Evolutionary conservation across 305 asterid genomes (phyloP), one percentile per base, ranked within the genome.

Genomic region (Fraxinus latifolia): DNA sequence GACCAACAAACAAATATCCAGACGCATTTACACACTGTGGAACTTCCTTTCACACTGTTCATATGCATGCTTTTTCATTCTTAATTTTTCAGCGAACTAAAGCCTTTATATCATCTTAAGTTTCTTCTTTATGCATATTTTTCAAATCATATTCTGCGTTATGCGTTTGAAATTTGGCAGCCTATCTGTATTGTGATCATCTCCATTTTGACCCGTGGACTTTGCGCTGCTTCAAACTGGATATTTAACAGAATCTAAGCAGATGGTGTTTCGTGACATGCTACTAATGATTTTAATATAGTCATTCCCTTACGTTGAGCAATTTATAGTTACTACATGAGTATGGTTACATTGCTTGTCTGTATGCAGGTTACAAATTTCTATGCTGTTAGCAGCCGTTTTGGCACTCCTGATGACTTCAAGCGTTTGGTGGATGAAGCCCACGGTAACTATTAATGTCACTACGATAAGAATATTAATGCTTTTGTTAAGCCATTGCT

Each of bases 341-440:
- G 77, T 65, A 47, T 33, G 68, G 76, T 83, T 39, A 21, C 36
- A 70, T 79, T 73, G 25, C 78, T 50, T 83, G 80, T 78, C 60
- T 76, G 77, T 83, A 29, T 33, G 74, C 83, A 94, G 99, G 99
- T 96, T 81, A 96, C 99, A 37, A 96, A 94, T 86, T 90, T 87
- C 83, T 96, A 19, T 90, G 99, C 99, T 77, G 97, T 92, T 80
- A 96, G 98, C 87, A 94, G 99, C 88, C 99, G 98, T 83, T 96
- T 34, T 85, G 98, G 99, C 81, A 94, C 98, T 55, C 99, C 99
- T 82, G 99, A 94, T 50, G 99, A 93, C 81, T 94, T 96, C 91
- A 96, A 94, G 92, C 93, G 80, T 82, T 89, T 96, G 88, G 98
- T 96, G 88, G 99, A 96, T 90, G 97, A 90, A 89, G 99, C 99